phyloP scores from a whole-genome alignment of 257 asterid genomes.

The Salvia splendens region DNA sequence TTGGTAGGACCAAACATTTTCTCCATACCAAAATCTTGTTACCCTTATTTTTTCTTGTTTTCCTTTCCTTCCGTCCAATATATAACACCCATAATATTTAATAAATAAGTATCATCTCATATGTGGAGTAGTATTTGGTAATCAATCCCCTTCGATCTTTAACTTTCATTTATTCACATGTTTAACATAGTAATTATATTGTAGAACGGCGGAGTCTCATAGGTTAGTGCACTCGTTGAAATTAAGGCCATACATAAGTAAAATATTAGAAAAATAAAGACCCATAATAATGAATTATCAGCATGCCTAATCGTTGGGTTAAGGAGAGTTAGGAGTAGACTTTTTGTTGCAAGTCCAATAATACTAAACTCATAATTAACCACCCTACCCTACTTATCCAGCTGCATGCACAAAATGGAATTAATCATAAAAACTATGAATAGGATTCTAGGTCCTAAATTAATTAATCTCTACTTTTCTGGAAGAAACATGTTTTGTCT shows the following conservation, averaged over 20 bases:
- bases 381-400: conserved; percentile 32
- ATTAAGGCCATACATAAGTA: no score
- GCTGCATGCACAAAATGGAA: conserved; percentile 22
- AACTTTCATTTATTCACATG: no score
- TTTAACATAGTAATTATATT: no score
- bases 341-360: conserved; percentile 29
- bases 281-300: not conserved
- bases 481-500: conserved; percentile 1
- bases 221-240: no score
- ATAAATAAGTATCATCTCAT: no score
- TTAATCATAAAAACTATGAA: conserved; percentile 12
- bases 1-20: not conserved
- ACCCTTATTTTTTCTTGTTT: no score
- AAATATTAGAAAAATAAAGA: not conserved
- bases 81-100: no score
- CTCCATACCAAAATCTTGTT: not conserved
- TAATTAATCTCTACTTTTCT: not conserved
- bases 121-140: no score
- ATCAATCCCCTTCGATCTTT: no score
- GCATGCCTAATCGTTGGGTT: conserved; percentile 9
- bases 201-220: no score
- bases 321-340: not conserved
- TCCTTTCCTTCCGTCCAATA: no score
- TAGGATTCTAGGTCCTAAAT: conserved; percentile 18
- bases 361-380: conserved; percentile 19